These are phyloP conservation scores for Parathielavia appendiculata DNA, from an alignment of 495 filamentous ascomycete genomes.

Conservation along the genomic window DNA sequence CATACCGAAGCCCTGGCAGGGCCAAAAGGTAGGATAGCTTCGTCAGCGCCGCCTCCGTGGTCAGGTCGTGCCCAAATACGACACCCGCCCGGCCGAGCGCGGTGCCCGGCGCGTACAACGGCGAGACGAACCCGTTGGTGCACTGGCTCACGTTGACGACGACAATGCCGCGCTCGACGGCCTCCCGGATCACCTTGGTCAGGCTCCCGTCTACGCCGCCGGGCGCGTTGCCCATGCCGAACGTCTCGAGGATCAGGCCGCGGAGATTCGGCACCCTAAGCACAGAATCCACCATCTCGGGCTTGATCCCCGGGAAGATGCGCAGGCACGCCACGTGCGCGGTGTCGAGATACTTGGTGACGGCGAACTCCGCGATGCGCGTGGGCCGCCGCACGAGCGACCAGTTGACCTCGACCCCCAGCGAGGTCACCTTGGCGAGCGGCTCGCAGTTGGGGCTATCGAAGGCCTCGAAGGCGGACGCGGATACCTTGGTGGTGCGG, in stretches of 20 bases:
- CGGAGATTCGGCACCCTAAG: conserved; percentile 70
- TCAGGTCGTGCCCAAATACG: conserved; percentile 89
- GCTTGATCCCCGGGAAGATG: conserved; percentile 93
- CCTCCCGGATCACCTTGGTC: conserved; percentile 71
- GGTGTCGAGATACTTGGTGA: conserved; percentile 76
- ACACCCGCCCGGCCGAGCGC: conserved; percentile 82
- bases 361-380: conserved; percentile 64
- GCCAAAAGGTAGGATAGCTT: conserved; percentile 89
- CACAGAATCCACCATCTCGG: conserved; percentile 90
- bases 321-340: conserved; percentile 87
- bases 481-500: conserved; percentile 81
- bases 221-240: conserved; percentile 91
- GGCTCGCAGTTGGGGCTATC: conserved; percentile 77
- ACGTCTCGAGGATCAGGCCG: conserved; percentile 88
- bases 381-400: conserved; percentile 70
- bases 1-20: conserved; percentile 52
- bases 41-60: conserved; percentile 86
- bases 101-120: conserved; percentile 88
- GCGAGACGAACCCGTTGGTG: conserved; percentile 78
- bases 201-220: conserved; percentile 76
- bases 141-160: conserved; percentile 96
- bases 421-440: conserved; percentile 71
- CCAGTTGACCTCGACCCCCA: conserved; percentile 82
- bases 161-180: conserved; percentile 74
- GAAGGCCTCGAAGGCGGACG: conserved; percentile 83